Evolutionary conservation across 2,329 filamentous ascomycete species (phyloP).

Genomic region (Plectosphaerella cucumerina): DNA sequence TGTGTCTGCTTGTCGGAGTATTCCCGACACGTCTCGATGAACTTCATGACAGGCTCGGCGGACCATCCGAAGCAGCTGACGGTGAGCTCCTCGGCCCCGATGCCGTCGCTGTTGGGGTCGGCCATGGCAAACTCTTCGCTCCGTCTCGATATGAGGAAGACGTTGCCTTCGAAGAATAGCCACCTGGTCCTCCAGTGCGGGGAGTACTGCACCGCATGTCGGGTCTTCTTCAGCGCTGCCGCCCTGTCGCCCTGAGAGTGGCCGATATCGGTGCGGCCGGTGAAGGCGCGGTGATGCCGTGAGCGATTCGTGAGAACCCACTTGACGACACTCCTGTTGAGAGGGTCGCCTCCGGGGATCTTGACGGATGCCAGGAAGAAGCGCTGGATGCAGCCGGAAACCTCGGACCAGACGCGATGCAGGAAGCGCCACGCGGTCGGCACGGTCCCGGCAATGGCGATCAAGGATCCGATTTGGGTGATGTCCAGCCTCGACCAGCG

Average conservation of each 20-base stretch:
- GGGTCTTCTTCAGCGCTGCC: constrained; percentile 35
- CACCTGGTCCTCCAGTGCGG: constrained; percentile 40
- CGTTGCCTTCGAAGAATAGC: constrained; percentile 44
- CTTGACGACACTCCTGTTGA: constrained; percentile 39
- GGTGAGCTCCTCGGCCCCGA: constrained; percentile 40
- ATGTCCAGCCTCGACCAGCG: constrained; percentile 41
- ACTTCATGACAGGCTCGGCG: constrained; percentile 39
- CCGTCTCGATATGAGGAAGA: constrained; percentile 40
- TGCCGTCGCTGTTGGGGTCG: constrained; percentile 39
- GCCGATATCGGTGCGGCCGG: constrained; percentile 35
- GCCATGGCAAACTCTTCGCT: constrained; percentile 30
- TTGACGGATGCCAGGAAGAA: constrained; percentile 40
- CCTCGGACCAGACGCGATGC: constrained; percentile 28
- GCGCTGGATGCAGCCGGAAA: constrained; percentile 33
- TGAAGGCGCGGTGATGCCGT: constrained; percentile 35
- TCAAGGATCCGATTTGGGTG: constrained; percentile 37
- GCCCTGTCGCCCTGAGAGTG: constrained; percentile 28
- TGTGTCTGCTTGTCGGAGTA: constrained; percentile 43
- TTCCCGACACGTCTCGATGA: constrained; percentile 42
- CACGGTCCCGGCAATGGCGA: constrained; percentile 37
- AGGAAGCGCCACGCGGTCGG: constrained; percentile 35
- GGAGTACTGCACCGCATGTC: constrained; percentile 35
- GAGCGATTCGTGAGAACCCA: constrained; percentile 38
- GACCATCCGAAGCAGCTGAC: constrained; percentile 48
- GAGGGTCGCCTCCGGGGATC: constrained; percentile 36